These are phyloP conservation scores for Fusarium sp. DNA, from an alignment of 2,329 filamentous ascomycete genomes.

Conservation along the genomic window DNA sequence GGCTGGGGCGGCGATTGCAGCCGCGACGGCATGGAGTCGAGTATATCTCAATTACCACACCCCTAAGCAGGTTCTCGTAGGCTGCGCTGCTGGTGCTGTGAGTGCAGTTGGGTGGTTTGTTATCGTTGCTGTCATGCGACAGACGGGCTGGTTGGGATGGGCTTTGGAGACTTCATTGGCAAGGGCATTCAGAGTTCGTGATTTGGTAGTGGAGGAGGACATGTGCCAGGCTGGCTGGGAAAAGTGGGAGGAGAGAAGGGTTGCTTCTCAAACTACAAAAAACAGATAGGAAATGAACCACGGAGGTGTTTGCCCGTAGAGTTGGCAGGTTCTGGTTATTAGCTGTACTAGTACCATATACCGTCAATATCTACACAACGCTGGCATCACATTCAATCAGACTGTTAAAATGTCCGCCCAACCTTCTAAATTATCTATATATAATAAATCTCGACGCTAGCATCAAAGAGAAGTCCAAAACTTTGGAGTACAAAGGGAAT, in stretches of 20 bases:
- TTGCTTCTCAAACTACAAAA: conserved; percentile 45
- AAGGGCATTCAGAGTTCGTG: conserved; percentile 78
- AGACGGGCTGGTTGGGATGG: conserved; percentile 78
- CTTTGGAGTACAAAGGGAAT: conserved; percentile 27
- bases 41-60: conserved; percentile 96
- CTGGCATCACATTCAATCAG: neutral
- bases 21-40: conserved; percentile 80
- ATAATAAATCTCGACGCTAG: conserved; percentile 18
- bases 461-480: conserved; percentile 20
- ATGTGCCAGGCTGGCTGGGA: conserved; percentile 93
- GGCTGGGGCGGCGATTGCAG: conserved; percentile 71
- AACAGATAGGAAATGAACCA: conserved; percentile 37
- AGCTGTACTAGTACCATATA: neutral
- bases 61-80: conserved; percentile 84
- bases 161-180: conserved; percentile 73
- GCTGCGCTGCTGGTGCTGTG: conserved; percentile 74
- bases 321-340: neutral
- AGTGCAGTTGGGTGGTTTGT: conserved; percentile 85
- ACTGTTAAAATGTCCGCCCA: neutral
- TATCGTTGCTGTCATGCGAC: conserved; percentile 74
- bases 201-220: conserved; percentile 89
- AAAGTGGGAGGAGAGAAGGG: conserved; percentile 77
- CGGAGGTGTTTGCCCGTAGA: neutral
- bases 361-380: neutral
- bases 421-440: conserved; percentile 26